These are phyloP conservation scores for Serendipita indica DNA, from an alignment of 768 basidiomycete species.

Conservation along the genomic window DNA sequence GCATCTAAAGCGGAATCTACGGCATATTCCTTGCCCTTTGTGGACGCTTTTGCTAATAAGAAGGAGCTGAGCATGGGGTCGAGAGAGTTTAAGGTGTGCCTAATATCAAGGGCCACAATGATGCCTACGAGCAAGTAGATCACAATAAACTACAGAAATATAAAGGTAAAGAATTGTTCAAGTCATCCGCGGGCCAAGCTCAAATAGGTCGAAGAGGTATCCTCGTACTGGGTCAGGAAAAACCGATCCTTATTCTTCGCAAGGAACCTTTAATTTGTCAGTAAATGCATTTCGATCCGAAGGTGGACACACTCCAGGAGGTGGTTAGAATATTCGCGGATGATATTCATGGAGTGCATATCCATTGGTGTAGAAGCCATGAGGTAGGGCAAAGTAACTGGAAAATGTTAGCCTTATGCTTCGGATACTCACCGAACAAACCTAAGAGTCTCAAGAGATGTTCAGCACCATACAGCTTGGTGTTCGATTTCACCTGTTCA, in stretches of 20 bases:
- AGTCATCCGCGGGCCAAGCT: conserved; percentile 60
- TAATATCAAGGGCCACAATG: neutral
- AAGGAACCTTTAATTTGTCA: conserved; percentile 46
- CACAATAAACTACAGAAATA: neutral
- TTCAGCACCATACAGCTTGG: conserved; percentile 83
- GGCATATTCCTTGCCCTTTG: neutral
- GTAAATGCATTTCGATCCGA: neutral
- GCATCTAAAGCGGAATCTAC: neutral
- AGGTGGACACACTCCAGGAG: conserved; percentile 48
- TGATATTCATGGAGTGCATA: conserved; percentile 61
- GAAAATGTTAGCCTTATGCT: neutral
- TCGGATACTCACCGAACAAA: conserved; percentile 23
- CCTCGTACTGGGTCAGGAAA: conserved; percentile 69
- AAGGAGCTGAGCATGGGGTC: conserved; percentile 1
- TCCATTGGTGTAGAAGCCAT: conserved; percentile 85
- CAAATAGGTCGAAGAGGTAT: conserved; percentile 61
- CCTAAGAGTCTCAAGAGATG: conserved; percentile 86
- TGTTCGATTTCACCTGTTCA: conserved; percentile 70
- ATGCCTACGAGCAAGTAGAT: neutral
- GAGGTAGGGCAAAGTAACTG: conserved; percentile 87
- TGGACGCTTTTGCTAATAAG: neutral
- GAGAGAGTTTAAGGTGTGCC: neutral
- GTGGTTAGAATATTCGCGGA: conserved; percentile 83
- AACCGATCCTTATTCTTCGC: conserved; percentile 53
- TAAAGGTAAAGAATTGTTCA: neutral